A percentile compares a stretch with the other conserved stretches of the same genome.
These are phyloP conservation scores for Geranium incanum DNA, from an alignment of 441 rosid genomes.

Conservation along the genomic window DNA sequence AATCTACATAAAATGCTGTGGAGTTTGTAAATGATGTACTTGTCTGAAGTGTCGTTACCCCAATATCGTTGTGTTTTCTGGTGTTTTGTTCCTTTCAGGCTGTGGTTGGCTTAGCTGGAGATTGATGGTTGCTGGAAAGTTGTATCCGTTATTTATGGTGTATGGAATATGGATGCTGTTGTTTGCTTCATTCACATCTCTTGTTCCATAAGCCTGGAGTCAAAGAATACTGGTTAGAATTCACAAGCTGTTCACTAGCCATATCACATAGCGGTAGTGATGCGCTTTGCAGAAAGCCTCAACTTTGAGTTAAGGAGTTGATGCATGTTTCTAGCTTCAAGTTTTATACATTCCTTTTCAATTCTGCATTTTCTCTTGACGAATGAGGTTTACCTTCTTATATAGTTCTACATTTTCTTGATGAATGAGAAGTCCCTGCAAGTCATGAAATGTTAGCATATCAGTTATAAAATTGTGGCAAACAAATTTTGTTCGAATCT, in stretches of 20 bases:
- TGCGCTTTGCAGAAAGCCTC: not conserved
- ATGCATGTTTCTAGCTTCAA: constrained; percentile 2
- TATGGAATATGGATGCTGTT: constrained; percentile 26
- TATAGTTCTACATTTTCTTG: constrained; percentile 57
- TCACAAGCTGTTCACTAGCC: constrained; percentile 4
- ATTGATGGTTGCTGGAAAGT: constrained; percentile 31
- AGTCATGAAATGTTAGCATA: constrained; percentile 14
- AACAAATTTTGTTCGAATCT: constrained; percentile 7
- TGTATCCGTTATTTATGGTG: constrained; percentile 31
- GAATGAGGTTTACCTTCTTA: constrained; percentile 41
- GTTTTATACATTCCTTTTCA: constrained; percentile 55
- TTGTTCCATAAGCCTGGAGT: constrained; percentile 42
- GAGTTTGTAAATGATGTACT: not conserved
- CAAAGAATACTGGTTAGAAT: constrained; percentile 14
- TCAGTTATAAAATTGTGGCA: not conserved
- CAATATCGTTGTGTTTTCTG: constrained; percentile 34
- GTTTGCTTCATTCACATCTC: constrained; percentile 31
- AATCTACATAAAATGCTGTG: constrained; percentile 14
- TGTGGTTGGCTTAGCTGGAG: constrained; percentile 67
- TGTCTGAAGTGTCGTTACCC: constrained; percentile 36
- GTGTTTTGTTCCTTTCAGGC: constrained; percentile 33
- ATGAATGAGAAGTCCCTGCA: constrained; percentile 54
- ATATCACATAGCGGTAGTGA: constrained; percentile 5
- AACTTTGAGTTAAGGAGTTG: not conserved
- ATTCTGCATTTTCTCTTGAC: constrained; percentile 48